Evolutionary conservation across 768 basidiomycete genomes (phyloP), one percentile per base, ranked within the genome.

Genomic region (Dioszegia aurantiaca): DNA sequence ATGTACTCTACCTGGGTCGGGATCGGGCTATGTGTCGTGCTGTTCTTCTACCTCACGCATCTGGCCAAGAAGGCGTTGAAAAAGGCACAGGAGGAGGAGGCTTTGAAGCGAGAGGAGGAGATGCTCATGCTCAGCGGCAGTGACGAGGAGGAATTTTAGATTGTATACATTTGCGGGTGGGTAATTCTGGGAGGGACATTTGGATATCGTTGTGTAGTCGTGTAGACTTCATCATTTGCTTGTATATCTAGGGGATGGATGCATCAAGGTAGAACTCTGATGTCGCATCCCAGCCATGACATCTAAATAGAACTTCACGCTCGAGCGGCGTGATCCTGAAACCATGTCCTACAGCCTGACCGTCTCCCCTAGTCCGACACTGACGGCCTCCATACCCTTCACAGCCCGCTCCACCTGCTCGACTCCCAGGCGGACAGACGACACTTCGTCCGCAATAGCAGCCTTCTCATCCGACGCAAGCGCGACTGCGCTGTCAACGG

Each of bases 21-120:
- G 3, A 64, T 71, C n/a, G 45, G 52, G 17, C 56, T 71, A 19
- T 71, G 69, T 46, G 48, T 68, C 0, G 51, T 40, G 2, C 39
- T 71, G n/a, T 71, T 71, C 64, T 62, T 71, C 46, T 71, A 71
- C 56, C 53, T 71, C n/a, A 71, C 69, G 11, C 56, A 64, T 59
- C 51, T 66, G 19, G 62, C 69, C 21, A 68, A 64, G 49, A 65
- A 53, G 58, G 64, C 69, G 16, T 33, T 71, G 54, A 57, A 45
- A 24, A 61, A 60, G 43, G 69, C 67, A 11, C 69, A 71, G 37
- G 56, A 55, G 36, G 69, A 67, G 33, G 61, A 65, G 30, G 66
- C 64, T n/a, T 51, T 33, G 17, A 56, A 54, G 36, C 23, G 36
- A 12, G 53, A 55, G n/a, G 40, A 21, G 17, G 51, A 53, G 33